Base-by-base conservation (phyloP, 2,329 filamentous ascomycete genomes). In the Scedosporium dehoogii region DNA sequence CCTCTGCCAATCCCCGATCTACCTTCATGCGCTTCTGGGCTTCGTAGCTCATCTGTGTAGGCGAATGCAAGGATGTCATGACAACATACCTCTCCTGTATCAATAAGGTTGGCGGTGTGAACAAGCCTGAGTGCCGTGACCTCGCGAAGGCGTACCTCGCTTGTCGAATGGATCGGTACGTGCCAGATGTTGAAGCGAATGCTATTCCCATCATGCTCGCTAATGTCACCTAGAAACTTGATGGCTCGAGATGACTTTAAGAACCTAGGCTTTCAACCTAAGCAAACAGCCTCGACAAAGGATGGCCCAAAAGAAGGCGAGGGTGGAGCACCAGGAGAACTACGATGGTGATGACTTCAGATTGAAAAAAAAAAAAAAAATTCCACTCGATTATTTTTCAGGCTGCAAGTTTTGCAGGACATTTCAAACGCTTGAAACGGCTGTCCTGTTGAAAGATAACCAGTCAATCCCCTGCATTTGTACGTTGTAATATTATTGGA, bases 161-260 rank as follows among this genome's bases (percentile, higher is more conserved):
- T 58, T 99, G 94, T 75, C 86, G 94, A 58, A 99, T 99, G 94
- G 93, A 27, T 18, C 29, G 27, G 55, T 41, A 58, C 16, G 33
- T 23, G 27, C 14, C 16, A 23, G 46, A n/a, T 51, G n/a, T n/a
- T 58, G 23, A 6, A 58, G 16, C 27, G 27, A 14, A 14, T 55
- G 23, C 29, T 14, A 23, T 29, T 27, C 23, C 6, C 55, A n/a
- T 23, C 27, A 6, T 38, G 33, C 27, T 16, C 18, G 33, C 55
- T 58, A 58, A 58, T 27, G 9, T 18, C 10, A 23, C n/a, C 9
- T 58, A 92, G 92, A 68, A 97, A 97, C 71, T 79, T 99, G 38
- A 99, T 99, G 94, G 92, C 92, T 6, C 91, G 85, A 68, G 94
- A 99, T 71, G 90, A 96, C 64, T 94, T 97, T 75, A 91, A 90